Conservation (phyloP, 805 yeast genomes). For the Starmerella bombi region DNA sequence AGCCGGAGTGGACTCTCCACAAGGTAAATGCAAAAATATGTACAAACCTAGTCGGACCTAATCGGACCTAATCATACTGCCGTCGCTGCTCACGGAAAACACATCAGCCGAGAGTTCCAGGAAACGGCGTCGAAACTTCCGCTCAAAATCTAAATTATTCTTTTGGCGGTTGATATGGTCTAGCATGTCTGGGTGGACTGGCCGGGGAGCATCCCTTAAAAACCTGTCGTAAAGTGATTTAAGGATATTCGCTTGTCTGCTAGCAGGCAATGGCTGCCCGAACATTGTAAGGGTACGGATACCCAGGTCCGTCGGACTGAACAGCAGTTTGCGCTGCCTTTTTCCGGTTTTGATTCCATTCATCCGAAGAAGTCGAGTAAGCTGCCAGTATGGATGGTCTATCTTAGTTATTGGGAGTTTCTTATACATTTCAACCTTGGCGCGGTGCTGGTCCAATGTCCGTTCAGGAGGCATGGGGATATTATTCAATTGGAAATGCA, state of each 20-base stretch:
- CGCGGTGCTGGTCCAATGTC: slow-evolving; percentile 7
- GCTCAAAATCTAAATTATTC: background rate
- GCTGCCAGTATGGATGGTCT: slow-evolving; percentile 8
- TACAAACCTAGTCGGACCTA: too few relatives aligned
- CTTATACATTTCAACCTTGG: background rate
- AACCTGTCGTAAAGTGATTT: slow-evolving; percentile 3
- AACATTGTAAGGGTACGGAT: slow-evolving; percentile 1
- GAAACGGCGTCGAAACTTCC: slow-evolving; percentile 4
- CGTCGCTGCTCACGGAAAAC: too few relatives aligned
- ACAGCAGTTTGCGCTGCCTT: slow-evolving; percentile 5
- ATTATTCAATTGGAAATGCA: slow-evolving; percentile 10
- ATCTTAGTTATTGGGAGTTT: background rate
- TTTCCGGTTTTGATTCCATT: slow-evolving; percentile 5
- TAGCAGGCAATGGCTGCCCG: slow-evolving; percentile 5
- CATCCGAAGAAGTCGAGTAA: slow-evolving; percentile 1
- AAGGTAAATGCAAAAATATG: too few relatives aligned
- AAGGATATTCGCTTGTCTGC: slow-evolving; percentile 11
- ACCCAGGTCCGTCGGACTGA: slow-evolving; percentile 3
- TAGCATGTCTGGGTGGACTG: slow-evolving; percentile 10
- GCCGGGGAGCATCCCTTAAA: slow-evolving; percentile 9
- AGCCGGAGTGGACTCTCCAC: too few relatives aligned
- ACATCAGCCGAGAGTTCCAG: background rate
- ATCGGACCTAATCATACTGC: too few relatives aligned
- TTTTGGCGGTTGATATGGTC: background rate
- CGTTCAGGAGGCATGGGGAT: slow-evolving; percentile 2